phyloP scores from a whole-genome alignment of 2,329 filamentous ascomycete genomes.

The Xylariaceae sp. region DNA sequence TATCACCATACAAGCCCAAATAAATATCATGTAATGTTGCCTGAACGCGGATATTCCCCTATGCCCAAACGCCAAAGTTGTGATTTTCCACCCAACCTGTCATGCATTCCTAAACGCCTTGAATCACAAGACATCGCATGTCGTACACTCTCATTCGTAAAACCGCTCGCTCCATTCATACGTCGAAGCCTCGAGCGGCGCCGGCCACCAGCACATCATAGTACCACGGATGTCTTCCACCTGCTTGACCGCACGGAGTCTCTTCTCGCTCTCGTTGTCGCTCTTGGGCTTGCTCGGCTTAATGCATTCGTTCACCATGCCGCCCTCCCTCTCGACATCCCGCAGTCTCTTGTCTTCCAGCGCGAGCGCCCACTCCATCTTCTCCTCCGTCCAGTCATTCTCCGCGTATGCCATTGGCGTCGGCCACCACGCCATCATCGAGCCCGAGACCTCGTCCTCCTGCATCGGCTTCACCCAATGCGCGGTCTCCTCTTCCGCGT shows the following conservation, averaged over 20 bases:
- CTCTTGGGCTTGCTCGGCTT: slow-evolving; percentile 1
- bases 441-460: slow-evolving; percentile 13
- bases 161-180: slow-evolving; percentile 26
- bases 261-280: background rate
- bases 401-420: slow-evolving; percentile 18
- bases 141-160: slow-evolving; percentile 25
- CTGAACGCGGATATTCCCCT: too few species aligned
- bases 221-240: slow-evolving; percentile 18
- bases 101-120: too few species aligned
- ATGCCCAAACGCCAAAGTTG: too few species aligned
- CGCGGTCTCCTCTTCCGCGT: too few species aligned
- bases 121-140: too few species aligned
- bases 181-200: slow-evolving; percentile 11
- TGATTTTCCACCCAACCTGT: background rate
- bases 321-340: background rate
- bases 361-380: slow-evolving; percentile 6
- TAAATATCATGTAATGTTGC: too few species aligned
- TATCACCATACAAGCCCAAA: too few species aligned
- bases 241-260: background rate
- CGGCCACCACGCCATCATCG: slow-evolving; percentile 28
- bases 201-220: slow-evolving; percentile 25
- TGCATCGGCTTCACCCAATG: slow-evolving; percentile 1
- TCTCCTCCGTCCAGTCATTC: slow-evolving; percentile 17
- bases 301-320: background rate
- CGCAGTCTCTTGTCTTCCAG: slow-evolving; percentile 4